These are phyloP conservation scores for Cryptococcus sp. DNA, from an alignment of 1,284 basidiomycete genomes.

Conservation along the genomic window DNA sequence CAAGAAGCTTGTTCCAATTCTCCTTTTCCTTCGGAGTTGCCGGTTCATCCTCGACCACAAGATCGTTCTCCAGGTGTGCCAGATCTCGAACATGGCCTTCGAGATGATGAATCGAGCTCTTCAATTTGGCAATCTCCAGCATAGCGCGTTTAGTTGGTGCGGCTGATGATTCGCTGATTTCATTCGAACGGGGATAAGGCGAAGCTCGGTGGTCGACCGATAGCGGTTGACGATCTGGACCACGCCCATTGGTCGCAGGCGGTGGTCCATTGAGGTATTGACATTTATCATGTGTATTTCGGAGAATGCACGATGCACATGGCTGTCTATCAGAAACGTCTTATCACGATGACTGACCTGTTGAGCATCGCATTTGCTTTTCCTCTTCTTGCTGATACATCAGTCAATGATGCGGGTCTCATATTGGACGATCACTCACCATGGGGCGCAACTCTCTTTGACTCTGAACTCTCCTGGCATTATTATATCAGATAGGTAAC, in stretches of 20 bases:
- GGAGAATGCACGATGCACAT: slow-evolving; percentile 15
- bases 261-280: background rate
- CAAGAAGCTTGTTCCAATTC: slow-evolving; percentile 10
- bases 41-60: background rate
- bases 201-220: background rate
- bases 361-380: slow-evolving; percentile 12
- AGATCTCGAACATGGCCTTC: background rate
- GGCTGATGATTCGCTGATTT: background rate
- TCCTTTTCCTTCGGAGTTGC: slow-evolving; percentile 7
- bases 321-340: slow-evolving; percentile 3
- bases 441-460: slow-evolving; percentile 12
- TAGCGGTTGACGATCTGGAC: background rate
- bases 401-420: background rate
- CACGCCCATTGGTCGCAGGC: background rate
- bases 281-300: slow-evolving; percentile 7
- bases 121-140: background rate
- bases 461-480: background rate
- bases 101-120: background rate
- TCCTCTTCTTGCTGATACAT: slow-evolving; percentile 9
- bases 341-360: slow-evolving; percentile 2
- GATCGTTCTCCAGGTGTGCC: background rate
- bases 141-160: background rate
- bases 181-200: background rate
- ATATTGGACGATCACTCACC: background rate
- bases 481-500: background rate